Percentiles rank a stretch among this genome's conserved stretches.
Evolutionary conservation across 1,284 basidiomycete genomes (phyloP).

Genomic region (Pyrrhoderma noxium): DNA sequence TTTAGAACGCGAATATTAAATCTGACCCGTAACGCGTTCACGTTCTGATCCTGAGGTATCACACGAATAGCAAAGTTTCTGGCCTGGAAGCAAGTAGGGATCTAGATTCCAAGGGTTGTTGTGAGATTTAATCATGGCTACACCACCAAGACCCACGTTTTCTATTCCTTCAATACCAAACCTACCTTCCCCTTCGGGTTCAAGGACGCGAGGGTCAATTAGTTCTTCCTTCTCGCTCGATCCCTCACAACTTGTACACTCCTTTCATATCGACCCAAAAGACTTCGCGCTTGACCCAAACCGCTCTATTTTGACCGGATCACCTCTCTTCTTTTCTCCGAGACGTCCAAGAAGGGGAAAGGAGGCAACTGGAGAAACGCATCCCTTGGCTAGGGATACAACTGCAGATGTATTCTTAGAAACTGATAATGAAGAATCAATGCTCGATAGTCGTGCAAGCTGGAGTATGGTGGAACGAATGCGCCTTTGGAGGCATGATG

Average conservation of each 20-base stretch:
- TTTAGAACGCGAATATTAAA: too few relatives aligned
- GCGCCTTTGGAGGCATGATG: conserved; percentile 95
- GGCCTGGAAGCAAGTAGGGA: too few relatives aligned
- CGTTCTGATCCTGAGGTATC: too few relatives aligned
- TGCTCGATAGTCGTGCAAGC: conserved; percentile 46
- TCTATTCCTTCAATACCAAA: conserved; percentile 28
- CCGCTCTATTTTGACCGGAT: conserved; percentile 62
- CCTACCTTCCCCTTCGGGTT: conserved; percentile 37
- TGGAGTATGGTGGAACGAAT: conserved; percentile 92
- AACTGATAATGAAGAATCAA: conserved; percentile 39
- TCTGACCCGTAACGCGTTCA: too few relatives aligned
- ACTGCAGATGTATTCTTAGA: conserved; percentile 71
- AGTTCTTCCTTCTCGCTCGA: conserved; percentile 79
- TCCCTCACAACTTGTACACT: conserved; percentile 63
- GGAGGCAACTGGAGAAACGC: conserved; percentile 39
- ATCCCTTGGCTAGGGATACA: conserved; percentile 66
- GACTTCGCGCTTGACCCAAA: conserved; percentile 61
- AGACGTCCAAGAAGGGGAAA: conserved; percentile 38
- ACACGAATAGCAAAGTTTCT: too few relatives aligned
- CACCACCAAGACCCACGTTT: conserved; percentile 26
- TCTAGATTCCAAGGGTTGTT: too few relatives aligned
- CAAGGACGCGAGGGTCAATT: conserved; percentile 54
- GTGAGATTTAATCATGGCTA: conserved; percentile 16
- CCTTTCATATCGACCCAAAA: conserved; percentile 48
- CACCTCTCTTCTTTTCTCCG: conserved; percentile 58